Conservation (phyloP, 208 protist species). For the Crithidia brevicula region DNA sequence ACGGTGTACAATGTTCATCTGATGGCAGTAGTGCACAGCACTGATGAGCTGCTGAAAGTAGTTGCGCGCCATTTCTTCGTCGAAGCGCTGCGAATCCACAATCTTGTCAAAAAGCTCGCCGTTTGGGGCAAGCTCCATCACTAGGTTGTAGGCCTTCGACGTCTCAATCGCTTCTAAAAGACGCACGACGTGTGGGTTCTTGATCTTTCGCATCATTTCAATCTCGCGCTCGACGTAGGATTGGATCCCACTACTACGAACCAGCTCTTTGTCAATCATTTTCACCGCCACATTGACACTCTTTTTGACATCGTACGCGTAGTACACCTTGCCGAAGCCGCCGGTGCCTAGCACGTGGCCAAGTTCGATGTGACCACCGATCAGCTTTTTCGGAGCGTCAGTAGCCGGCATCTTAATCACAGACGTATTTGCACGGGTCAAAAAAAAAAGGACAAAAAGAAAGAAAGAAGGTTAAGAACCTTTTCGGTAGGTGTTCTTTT, state of each 20-base stretch:
- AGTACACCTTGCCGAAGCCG: slow-evolving; percentile 91
- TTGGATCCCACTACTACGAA: slow-evolving; percentile 66
- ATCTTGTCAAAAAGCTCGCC: slow-evolving; percentile 99
- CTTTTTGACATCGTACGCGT: slow-evolving; percentile 75
- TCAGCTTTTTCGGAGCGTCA: slow-evolving; percentile 32
- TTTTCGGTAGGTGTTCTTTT: no score
- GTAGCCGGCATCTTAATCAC: not conserved
- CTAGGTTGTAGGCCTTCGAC: slow-evolving; percentile 96
- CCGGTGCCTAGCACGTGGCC: slow-evolving; percentile 87
- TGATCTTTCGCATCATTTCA: slow-evolving; percentile 97
- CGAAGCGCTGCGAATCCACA: slow-evolving; percentile 83
- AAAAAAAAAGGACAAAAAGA: no score
- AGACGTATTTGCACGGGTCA: no score
- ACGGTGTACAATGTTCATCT: slow-evolving; percentile 91
- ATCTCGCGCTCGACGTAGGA: slow-evolving; percentile 95
- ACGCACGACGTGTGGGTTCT: slow-evolving; percentile 93
- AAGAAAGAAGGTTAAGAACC: no score
- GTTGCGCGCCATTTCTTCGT: slow-evolving; percentile 76
- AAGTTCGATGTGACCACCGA: slow-evolving; percentile 78
- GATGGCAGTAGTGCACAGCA: slow-evolving; percentile 92
- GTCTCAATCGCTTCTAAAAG: slow-evolving; percentile 97
- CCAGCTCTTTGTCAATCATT: slow-evolving; percentile 87
- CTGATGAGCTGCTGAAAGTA: slow-evolving; percentile 94
- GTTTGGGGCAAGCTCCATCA: slow-evolving; percentile 98
- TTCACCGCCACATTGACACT: slow-evolving; percentile 91